A percentile compares a stretch with the other conserved stretches of the same genome.
phyloP scores from a whole-genome alignment of 257 asterid species.

The Cordia subcordata region DNA sequence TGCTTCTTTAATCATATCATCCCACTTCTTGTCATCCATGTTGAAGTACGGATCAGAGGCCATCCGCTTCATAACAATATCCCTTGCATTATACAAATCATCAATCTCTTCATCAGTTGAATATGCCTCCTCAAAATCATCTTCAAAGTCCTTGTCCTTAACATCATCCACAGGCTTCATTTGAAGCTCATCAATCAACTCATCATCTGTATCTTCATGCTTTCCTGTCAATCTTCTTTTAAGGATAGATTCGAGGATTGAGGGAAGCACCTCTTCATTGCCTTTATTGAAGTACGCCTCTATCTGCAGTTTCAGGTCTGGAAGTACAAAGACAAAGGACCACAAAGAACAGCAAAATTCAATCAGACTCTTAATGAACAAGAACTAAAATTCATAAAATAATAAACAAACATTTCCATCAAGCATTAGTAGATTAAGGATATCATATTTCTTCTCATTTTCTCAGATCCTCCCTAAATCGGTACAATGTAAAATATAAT shows the following conservation, averaged over 20 bases:
- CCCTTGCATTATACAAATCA: slow-evolving; percentile 58
- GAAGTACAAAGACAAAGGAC: slow-evolving; percentile 13
- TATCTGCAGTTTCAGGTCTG: slow-evolving; percentile 55
- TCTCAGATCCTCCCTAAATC: no score
- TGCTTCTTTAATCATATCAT: slow-evolving; percentile 70
- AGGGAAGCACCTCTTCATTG: slow-evolving; percentile 61
- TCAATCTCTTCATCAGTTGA: slow-evolving; percentile 74
- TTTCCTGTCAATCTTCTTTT: slow-evolving; percentile 44
- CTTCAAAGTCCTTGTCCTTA: slow-evolving; percentile 51
- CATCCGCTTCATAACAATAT: slow-evolving; percentile 42
- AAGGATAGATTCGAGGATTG: slow-evolving; percentile 45
- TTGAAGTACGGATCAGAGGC: slow-evolving; percentile 42
- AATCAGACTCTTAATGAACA: not conserved
- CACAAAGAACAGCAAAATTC: not conserved
- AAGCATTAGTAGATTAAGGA: no score
- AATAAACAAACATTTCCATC: no score
- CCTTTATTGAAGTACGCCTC: slow-evolving; percentile 50
- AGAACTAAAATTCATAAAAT: no score
- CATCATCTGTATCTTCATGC: slow-evolving; percentile 75
- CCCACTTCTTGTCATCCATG: slow-evolving; percentile 78
- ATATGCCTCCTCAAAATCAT: slow-evolving; percentile 53
- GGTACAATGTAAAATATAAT: no score
- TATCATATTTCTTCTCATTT: no score
- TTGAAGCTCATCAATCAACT: slow-evolving; percentile 48
- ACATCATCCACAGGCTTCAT: slow-evolving; percentile 51